A percentile compares a stretch with the other conserved stretches of the same genome.
Evolutionary conservation across 169 alveolate genomes (phyloP).

Genomic region (Eimeria falciformis): DNA sequence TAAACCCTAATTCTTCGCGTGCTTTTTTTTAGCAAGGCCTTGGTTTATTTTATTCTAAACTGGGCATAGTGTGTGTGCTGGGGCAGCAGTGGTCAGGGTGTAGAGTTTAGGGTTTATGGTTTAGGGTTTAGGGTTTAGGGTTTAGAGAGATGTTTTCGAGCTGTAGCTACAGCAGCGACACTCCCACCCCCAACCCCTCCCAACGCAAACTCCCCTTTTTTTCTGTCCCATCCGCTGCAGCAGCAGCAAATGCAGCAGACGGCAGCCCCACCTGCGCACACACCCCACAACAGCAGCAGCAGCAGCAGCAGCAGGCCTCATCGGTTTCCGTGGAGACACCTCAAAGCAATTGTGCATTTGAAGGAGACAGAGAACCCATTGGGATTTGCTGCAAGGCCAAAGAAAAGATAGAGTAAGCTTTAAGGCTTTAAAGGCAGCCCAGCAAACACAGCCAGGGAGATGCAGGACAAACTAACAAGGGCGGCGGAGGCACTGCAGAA

Average conservation of each 20-base stretch:
- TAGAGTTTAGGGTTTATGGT: background rate
- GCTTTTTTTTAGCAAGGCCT: no score
- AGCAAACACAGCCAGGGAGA: no score
- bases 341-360: no score
- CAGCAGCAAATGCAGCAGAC: background rate
- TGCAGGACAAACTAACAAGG: no score
- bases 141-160: background rate
- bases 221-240: background rate
- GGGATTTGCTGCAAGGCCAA: no score
- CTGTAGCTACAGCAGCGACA: background rate
- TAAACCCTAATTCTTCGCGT: no score
- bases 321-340: no score
- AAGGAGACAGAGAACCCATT: no score
- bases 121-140: conserved; percentile 56
- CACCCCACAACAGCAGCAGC: background rate
- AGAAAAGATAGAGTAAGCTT: no score
- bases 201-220: background rate
- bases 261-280: background rate
- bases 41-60: no score
- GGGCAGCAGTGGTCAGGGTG: background rate
- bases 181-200: background rate
- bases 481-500: no score
- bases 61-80: background rate
- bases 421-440: no score
- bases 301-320: background rate